Evolutionary conservation across 2,329 filamentous ascomycete species (phyloP), one percentile per base, ranked within the genome.

Genomic region (Phialocephala sp.): DNA sequence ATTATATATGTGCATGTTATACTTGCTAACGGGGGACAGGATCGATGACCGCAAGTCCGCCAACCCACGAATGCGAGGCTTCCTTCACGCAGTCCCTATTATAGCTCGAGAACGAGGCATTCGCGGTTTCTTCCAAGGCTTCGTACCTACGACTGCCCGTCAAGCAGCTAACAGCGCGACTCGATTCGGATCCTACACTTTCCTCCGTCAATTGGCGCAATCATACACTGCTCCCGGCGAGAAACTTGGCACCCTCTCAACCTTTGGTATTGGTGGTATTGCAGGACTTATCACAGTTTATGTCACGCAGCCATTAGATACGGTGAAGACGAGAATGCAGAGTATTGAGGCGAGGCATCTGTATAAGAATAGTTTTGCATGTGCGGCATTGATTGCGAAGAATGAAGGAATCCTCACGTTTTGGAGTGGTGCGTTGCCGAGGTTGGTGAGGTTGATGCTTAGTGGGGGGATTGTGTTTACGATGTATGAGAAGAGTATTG

Each of bases 381-480:
- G 95, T 78, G 94, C 91, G 0, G 84, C 86, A 12, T 84, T 89
- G 74, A 97, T 99, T 71, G 91, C 95, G 78, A 91, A 88, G 79
- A 89, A 97, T 61, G 95, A 99, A 80, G 94, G 95, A 1, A 63
- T 98, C 14, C 77, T 94, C 47, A 97, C 94, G 0, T 91, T 98
- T 71, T 99, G 95, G 95, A 94, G 92, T 72, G 95, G 95, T 32
- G 94, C 95, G 24, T 76, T 98, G 72, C 95, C 95, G 0, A 84
- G 95, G 62, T 79, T 99, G 74, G 94, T 89, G 27, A 84, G 95
- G 64, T 78, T 99, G 72, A 91, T 97, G 50, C 79, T 98, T 79
- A 97, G 93, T 75, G 95, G 95, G 63, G 95, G 95, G 20, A 97
- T 99, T 75, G 95, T 99, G 47, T 99, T 99, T 76, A 96, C 95